Evolutionary conservation across 495 filamentous ascomycete genomes (phyloP), one percentile per base, ranked within the genome.

Genomic region (Entonaema liquescens): DNA sequence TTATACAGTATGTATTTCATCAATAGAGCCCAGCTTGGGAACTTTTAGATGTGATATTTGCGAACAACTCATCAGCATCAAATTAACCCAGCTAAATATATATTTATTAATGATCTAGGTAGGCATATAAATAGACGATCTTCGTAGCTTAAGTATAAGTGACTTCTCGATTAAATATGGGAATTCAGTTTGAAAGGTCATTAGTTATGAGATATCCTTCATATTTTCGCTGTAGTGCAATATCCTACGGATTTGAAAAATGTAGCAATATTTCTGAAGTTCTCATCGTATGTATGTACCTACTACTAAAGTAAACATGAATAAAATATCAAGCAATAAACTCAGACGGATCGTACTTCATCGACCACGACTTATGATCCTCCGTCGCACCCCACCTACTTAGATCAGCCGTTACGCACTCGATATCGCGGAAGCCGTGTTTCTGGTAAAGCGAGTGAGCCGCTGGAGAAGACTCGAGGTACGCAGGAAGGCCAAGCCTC

Each of bases 351-450:
- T 72, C 60, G 6, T 31, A 72, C 12, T 61, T 55, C 70, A 69
- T 68, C n/a, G 65, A 64, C 65, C 65, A 72, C 2, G n/a, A 65
- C 25, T 52, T 60, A 19, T 65, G 56, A 17, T 35, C 40, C 25
- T 57, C 40, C 33, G 49, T 42, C 15, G 55, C 54, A 19, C 70
- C 65, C 70, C 65, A 72, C 35, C 53, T 68, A 50, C 65, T 68
- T 17, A 72, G 1, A 38, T 76, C 72, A 1, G 65, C 25, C 13
- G 68, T 56, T 2, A 67, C 1, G 19, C 12, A 23, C 15, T 74
- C 72, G 15, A 79, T 29, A n/a, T 79, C 77, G 23, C 50, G 65
- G 25, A 78, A 79, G 25, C 76, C 77, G 33, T 59, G 71, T 35
- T 65, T 77, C 64, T 60, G 25, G 21, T 82, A 82, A 8, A 81